Conservation (phyloP, 768 basidiomycete genomes). For the Clathrus columnatus region DNA sequence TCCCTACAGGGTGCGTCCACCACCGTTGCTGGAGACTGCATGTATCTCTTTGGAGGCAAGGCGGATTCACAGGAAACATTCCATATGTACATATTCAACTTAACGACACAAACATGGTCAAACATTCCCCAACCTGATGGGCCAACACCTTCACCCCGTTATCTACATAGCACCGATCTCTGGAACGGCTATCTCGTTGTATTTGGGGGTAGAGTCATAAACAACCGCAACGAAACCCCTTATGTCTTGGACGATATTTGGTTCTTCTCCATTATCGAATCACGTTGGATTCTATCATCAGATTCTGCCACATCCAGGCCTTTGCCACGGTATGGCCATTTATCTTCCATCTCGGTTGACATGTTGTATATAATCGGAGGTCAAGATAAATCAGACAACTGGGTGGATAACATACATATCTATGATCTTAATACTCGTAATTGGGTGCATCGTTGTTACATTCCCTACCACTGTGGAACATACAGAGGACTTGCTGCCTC, state of each 20-base stretch:
- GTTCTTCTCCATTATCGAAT: constrained; percentile 27
- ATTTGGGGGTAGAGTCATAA: constrained; percentile 33
- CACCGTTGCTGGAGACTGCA: constrained; percentile 20
- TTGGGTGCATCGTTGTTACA: constrained; percentile 27
- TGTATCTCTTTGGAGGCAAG: constrained; percentile 24
- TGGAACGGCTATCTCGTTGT: constrained; percentile 33
- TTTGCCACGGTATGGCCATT: constrained; percentile 32
- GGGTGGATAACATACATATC: constrained; percentile 32
- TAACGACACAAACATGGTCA: constrained; percentile 28
- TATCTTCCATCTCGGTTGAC: constrained; percentile 28
- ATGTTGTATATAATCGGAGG: constrained; percentile 34
- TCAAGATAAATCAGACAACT: constrained; percentile 32
- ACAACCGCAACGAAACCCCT: constrained; percentile 17
- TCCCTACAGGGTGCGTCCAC: constrained; percentile 20
- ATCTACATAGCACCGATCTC: constrained; percentile 34
- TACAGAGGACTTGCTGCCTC: constrained; percentile 32
- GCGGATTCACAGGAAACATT: neutral
- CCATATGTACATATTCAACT: constrained; percentile 31
- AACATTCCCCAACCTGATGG: constrained; percentile 18
- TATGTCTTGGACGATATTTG: constrained; percentile 30
- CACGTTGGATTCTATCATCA: constrained; percentile 22
- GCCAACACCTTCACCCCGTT: constrained; percentile 26
- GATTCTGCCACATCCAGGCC: constrained; percentile 20
- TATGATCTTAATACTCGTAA: constrained; percentile 26
- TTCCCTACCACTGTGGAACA: constrained; percentile 30